Evolutionary conservation across 2,329 filamentous ascomycete species (phyloP), one percentile per base, ranked within the genome.

Genomic region (Daldinia eschscholtzii): DNA sequence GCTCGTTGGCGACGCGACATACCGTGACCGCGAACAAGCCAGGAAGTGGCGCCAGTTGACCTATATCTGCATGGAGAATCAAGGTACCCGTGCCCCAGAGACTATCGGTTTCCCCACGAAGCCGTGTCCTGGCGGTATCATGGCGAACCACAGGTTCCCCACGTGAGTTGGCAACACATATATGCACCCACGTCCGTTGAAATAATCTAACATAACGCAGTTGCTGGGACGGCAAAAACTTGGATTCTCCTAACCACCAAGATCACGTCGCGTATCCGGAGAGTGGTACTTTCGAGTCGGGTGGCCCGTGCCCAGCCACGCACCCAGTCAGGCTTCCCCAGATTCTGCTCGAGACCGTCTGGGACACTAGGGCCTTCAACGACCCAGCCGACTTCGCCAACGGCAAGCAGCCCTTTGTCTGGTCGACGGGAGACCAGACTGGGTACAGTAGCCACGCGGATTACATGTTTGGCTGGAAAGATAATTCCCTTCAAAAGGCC

Each of bases 391-490:
- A 76, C 59, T 76, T 71, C n/a, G 57, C 73, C 60, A 64, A 74
- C 5, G 68, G 74, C 23, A 64, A 70, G 2, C 75, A 76, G 64
- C 75, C 75, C 4, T 85, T 80, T 57, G 79, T 80, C 55, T 85
- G 83, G 64, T 83, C 77, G 13, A 78, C 72, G 44, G 79, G 79
- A 26, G 79, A 80, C 55, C 35, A 66, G 2, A 81, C 78, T 0
- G 82, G 82, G 1, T 82, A 76, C 44, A 75, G 76, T 0, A 78
- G 75, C 58, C 81, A 83, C 57, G 81, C 81, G 7, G 82, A 83
- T 39, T 83, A 83, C 69, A 70, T 83, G 20, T 83, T 83, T 64
- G 81, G 81, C 13, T 83, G 81, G 81, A 80, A 82, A 71, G 81
- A 76, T 57, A 76, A 83, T 65, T 71, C 80, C 9, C 78, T 83